Conservation (phyloP, 148 eudicot species). For the Chenopodium album region DNA sequence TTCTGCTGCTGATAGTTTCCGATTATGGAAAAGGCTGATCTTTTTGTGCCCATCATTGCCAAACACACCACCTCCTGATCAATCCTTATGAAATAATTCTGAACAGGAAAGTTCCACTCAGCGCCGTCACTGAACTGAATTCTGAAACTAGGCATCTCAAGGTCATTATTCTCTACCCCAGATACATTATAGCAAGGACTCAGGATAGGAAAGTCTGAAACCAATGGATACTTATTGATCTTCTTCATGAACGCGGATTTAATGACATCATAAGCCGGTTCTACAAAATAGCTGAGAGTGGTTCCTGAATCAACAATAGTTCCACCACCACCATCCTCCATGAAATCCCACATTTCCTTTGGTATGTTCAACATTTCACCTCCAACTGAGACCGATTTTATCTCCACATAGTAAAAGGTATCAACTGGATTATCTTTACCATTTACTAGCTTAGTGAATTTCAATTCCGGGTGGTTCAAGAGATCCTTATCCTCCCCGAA, state of each 20-base stretch:
- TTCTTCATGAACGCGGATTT: slow-evolving; percentile 60
- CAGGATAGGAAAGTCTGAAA: slow-evolving; percentile 62
- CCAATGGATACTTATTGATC: slow-evolving; percentile 48
- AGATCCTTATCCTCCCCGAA: slow-evolving; percentile 83
- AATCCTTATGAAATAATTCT: slow-evolving; percentile 79
- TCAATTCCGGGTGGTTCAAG: slow-evolving; percentile 51
- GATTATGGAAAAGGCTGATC: slow-evolving; percentile 65
- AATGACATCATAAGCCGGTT: slow-evolving; percentile 68
- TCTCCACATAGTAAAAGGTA: slow-evolving; percentile 74
- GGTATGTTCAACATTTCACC: slow-evolving; percentile 66
- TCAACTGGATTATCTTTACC: slow-evolving; percentile 63
- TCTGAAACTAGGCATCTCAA: slow-evolving; percentile 64
- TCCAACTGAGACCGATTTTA: slow-evolving; percentile 60
- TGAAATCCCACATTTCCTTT: slow-evolving; percentile 57
- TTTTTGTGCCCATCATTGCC: slow-evolving; percentile 67
- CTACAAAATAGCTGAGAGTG: slow-evolving; percentile 72
- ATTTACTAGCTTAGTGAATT: slow-evolving; percentile 53
- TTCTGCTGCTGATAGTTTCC: slow-evolving; percentile 98
- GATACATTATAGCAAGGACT: slow-evolving; percentile 89
- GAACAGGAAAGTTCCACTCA: slow-evolving; percentile 75
- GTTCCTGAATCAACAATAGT: slow-evolving; percentile 96
- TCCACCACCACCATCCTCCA: slow-evolving; percentile 68
- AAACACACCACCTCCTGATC: slow-evolving; percentile 73
- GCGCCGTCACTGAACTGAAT: slow-evolving; percentile 77
- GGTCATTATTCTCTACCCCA: slow-evolving; percentile 31